Evolutionary conservation across 2,329 filamentous ascomycete species (phyloP), one percentile per base, ranked within the genome.

Genomic region (Dryadomyces quercivorus): DNA sequence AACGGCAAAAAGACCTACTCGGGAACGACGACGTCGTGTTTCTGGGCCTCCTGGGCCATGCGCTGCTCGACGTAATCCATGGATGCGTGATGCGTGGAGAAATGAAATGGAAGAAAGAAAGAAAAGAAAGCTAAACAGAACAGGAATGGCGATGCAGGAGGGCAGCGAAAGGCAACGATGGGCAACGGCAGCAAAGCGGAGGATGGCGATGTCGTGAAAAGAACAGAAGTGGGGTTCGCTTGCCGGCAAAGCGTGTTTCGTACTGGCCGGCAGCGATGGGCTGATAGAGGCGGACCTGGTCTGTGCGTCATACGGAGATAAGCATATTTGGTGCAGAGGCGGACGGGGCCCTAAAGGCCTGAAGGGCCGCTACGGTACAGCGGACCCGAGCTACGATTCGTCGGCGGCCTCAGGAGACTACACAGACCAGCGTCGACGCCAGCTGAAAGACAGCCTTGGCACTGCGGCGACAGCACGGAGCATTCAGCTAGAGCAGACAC

Each of bases 51-150:
- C 58, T 80, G 73, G 61, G 72, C 72, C 62, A 80, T 71, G 59
- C 76, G 75, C 58, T 77, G 73, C 63, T 78, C 72, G 61, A 80
- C 73, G 70, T 81, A 78, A 55, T 81, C 77, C 78, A 81, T 81
- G 44, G 16, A 13, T 46, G 44, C 10, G 44, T 16, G 26, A 31
- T 8, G 26, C n/a, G n/a, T n/a, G n/a, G n/a, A n/a, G n/a, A n/a
- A n/a, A n/a, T n/a, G n/a, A n/a, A n/a, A n/a, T n/a, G n/a, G n/a
- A n/a, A n/a, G n/a, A n/a, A n/a, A n/a, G 8, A 31, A 31, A 31
- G 26, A 31, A 31, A 8, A 31, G 8, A 4, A 31, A 31, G 26
- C 26, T 4, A 31, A 4, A 31, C 4, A 31, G 26, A 5, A 31
- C 26, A 31, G 26, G 26, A 40, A 13, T 3, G 9, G 36, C 10